Evolutionary conservation across 2,329 filamentous ascomycete species (phyloP).

Genomic region (Cytospora piceicola): DNA sequence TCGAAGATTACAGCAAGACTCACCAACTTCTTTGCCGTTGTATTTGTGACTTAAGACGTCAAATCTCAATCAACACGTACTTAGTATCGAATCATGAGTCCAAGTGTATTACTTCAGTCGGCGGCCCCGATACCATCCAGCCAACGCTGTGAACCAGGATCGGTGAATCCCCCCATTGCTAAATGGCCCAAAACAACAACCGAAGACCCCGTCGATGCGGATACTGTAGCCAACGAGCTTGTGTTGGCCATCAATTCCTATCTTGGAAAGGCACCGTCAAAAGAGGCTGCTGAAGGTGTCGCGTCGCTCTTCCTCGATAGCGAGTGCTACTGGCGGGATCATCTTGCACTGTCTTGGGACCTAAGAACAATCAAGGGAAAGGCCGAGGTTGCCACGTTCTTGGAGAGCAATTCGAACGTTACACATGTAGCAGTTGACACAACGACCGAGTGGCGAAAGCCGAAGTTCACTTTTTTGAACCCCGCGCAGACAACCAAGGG

Average conservation of each 20-base stretch:
- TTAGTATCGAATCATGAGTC: slow-evolving; percentile 20
- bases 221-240: slow-evolving; percentile 43
- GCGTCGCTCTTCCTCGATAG: slow-evolving; percentile 44
- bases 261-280: slow-evolving; percentile 42
- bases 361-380: slow-evolving; percentile 55
- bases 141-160: slow-evolving; percentile 48
- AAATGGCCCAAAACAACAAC: slow-evolving; percentile 43
- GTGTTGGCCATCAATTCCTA: slow-evolving; percentile 47
- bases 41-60: background rate
- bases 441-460: slow-evolving; percentile 48
- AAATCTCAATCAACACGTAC: background rate
- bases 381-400: slow-evolving; percentile 44
- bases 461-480: slow-evolving; percentile 53
- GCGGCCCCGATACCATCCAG: slow-evolving; percentile 13
- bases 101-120: slow-evolving; percentile 5
- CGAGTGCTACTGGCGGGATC: slow-evolving; percentile 62
- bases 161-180: slow-evolving; percentile 56
- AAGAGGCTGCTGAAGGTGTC: slow-evolving; percentile 17
- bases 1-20: too few relatives aligned
- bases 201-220: slow-evolving; percentile 41
- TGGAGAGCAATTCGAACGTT: slow-evolving; percentile 46
- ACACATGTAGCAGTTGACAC: slow-evolving; percentile 50
- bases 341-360: slow-evolving; percentile 60
- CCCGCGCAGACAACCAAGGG: slow-evolving; percentile 52
- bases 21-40: background rate